Base-by-base conservation (phyloP, 805 yeast species). In the Wickerhamomyces hampshirensis region DNA sequence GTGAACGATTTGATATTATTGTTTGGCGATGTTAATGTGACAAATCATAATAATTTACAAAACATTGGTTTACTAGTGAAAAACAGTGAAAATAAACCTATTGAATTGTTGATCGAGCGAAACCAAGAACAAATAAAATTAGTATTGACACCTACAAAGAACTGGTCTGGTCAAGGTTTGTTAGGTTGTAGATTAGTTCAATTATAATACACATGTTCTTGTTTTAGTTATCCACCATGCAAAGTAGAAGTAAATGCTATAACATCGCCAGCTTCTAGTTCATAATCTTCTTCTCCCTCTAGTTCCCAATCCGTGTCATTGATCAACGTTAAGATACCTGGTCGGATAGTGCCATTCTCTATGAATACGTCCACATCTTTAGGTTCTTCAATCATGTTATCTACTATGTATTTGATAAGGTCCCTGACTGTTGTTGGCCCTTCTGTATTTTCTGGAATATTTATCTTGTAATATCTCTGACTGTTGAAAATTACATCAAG, bases 281-380 rank as follows among this genome's bases (percentile, higher is more conserved):
- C 76, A 52, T 88, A 88, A 8, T 75, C 82, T 49, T 85, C 88
- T 59, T 81, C 88, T 9, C 87, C 98, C 57, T 88, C 95, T 11
- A 91, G 62, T 53, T 91, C 98, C 98, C 98, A 91, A 62, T 91
- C 98, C 0, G 95, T 79, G 56, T 91, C 98, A 54, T 91, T 91
- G 43, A 91, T 83, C 38, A 91, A 69, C 8, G 93, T 96, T 42
- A 91, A 65, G 31, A 91, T 86, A 3, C 98, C 98, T 0, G 98
- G 96, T 34, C 98, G 76, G 11, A 87, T 78, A 23, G 80, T 73
- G 9, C 68, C 95, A 47, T 85, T 89, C 50, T 85, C 93, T 6
- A 89, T 68, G 52, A 91, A 88, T 10, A 88, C 82, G 4, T 77
- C 81, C 19, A 71, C 63, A 52, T 83, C 88, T 40, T 74, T 75